These are phyloP conservation scores for Boletus barrowsii DNA, from an alignment of 768 basidiomycete genomes.

Conservation along the genomic window DNA sequence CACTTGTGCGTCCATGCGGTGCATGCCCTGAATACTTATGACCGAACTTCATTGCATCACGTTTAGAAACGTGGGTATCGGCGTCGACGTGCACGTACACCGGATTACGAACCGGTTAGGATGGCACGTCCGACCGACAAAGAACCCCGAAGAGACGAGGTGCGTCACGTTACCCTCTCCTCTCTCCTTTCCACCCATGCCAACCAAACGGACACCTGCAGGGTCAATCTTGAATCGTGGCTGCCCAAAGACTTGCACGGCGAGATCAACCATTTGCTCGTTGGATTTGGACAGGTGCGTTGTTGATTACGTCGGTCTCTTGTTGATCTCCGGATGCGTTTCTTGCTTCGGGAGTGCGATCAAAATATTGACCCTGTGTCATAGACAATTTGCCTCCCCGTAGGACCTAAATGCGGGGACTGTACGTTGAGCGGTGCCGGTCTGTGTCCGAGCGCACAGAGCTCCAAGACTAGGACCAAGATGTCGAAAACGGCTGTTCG, in stretches of 20 bases:
- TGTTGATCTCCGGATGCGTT: not conserved
- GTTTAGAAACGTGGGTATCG: conserved; percentile 79
- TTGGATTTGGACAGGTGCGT: conserved; percentile 80
- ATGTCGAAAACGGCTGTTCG: conserved; percentile 8
- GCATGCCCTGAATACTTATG: too few species aligned
- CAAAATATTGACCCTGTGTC: not conserved
- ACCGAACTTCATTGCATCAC: not conserved
- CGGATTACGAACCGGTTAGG: conserved; percentile 89
- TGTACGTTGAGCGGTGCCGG: conserved; percentile 55
- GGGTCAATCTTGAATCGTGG: conserved; percentile 81
- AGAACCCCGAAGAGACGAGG: conserved; percentile 87
- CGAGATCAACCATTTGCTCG: conserved; percentile 78
- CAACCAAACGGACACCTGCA: conserved; percentile 21
- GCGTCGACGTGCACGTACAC: conserved; percentile 95
- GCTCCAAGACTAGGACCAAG: conserved; percentile 20
- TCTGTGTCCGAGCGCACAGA: conserved; percentile 66
- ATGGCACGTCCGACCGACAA: conserved; percentile 87
- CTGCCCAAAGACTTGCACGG: conserved; percentile 67
- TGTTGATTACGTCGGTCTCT: not conserved
- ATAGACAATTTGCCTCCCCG: conserved; percentile 66
- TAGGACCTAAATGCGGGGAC: conserved; percentile 59
- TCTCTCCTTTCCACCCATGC: too few species aligned
- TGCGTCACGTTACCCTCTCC: conserved; percentile 23
- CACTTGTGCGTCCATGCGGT: conserved; percentile 49
- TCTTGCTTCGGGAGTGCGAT: not conserved